Percentiles rank a stretch among this genome's conserved stretches.
phyloP scores from a whole-genome alignment of 1,284 basidiomycete species.

The Heterobasidion occidentale region DNA sequence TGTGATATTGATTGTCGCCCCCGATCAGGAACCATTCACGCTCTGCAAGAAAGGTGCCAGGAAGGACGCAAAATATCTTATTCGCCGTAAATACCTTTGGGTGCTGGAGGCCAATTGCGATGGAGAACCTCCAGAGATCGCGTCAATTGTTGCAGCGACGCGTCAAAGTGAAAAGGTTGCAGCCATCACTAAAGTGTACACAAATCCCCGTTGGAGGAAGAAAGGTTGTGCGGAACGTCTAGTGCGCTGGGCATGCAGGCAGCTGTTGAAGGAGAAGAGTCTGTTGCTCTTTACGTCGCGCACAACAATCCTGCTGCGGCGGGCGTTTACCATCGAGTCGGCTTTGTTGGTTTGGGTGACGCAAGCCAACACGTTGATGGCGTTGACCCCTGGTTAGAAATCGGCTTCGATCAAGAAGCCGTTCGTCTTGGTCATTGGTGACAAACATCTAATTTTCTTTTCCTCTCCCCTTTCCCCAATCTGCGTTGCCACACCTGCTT shows the following conservation, averaged over 20 bases:
- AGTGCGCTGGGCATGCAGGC: slow-evolving; percentile 40
- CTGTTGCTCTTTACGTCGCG: slow-evolving; percentile 47
- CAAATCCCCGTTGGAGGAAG: slow-evolving; percentile 40
- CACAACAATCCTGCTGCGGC: slow-evolving; percentile 44
- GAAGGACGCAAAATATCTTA: slow-evolving; percentile 42
- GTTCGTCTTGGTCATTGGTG: slow-evolving; percentile 57
- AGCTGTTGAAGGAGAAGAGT: slow-evolving; percentile 28
- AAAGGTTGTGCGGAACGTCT: slow-evolving; percentile 50
- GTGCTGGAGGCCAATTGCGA: slow-evolving; percentile 37
- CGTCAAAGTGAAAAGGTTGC: slow-evolving; percentile 42
- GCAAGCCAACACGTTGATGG: slow-evolving; percentile 24
- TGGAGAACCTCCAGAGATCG: slow-evolving; percentile 28
- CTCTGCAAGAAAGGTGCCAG: slow-evolving; percentile 33
- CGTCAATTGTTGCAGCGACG: slow-evolving; percentile 60
- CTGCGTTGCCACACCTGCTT: background rate
- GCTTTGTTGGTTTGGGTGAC: slow-evolving; percentile 43
- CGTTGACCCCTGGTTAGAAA: slow-evolving; percentile 51
- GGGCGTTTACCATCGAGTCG: slow-evolving; percentile 52
- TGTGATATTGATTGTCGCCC: background rate
- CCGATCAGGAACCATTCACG: slow-evolving; percentile 42
- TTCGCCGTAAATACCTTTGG: slow-evolving; percentile 47
- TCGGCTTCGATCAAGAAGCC: slow-evolving; percentile 43
- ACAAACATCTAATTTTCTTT: background rate
- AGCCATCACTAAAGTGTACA: slow-evolving; percentile 62
- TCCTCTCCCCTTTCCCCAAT: background rate